phyloP scores from a whole-genome alignment of 2,329 filamentous ascomycete species.

The Claviceps lovelessii region DNA sequence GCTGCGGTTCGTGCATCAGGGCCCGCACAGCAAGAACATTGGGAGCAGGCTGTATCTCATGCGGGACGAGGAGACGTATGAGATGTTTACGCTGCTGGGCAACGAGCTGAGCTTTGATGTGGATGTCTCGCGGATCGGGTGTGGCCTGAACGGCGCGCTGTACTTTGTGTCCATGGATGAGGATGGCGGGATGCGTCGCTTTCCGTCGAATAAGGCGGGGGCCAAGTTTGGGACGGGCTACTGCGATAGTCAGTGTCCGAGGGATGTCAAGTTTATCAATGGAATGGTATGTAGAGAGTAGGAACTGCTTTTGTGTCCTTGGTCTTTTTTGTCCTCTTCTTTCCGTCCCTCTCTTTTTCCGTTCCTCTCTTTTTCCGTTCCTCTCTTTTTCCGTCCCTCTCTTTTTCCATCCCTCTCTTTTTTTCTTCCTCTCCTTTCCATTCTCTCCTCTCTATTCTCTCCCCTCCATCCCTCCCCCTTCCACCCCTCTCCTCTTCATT shows the following conservation, averaged over 20 bases:
- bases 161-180: conserved; percentile 51
- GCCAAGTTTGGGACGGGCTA: conserved; percentile 47
- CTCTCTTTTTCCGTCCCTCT: too few relatives aligned
- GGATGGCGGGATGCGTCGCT: conserved; percentile 39
- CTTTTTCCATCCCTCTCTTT: too few relatives aligned
- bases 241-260: conserved; percentile 39
- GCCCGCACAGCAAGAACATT: background rate
- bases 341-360: too few relatives aligned
- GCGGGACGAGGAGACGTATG: background rate
- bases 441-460: too few relatives aligned
- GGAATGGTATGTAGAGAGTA: background rate
- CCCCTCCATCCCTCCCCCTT: too few relatives aligned
- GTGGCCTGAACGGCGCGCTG: conserved; percentile 57
- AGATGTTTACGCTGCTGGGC: background rate
- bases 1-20: background rate
- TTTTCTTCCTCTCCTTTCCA: too few relatives aligned
- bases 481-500: background rate
- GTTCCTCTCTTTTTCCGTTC: too few relatives aligned
- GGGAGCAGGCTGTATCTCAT: background rate
- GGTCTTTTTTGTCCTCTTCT: too few relatives aligned
- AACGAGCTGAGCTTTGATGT: background rate
- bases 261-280: conserved; percentile 16
- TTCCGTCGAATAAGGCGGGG: conserved; percentile 34
- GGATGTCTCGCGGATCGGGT: conserved; percentile 50
- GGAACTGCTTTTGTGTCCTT: too few relatives aligned